phyloP scores from a whole-genome alignment of 2,329 filamentous ascomycete species.

The Coleophoma crateriformis region DNA sequence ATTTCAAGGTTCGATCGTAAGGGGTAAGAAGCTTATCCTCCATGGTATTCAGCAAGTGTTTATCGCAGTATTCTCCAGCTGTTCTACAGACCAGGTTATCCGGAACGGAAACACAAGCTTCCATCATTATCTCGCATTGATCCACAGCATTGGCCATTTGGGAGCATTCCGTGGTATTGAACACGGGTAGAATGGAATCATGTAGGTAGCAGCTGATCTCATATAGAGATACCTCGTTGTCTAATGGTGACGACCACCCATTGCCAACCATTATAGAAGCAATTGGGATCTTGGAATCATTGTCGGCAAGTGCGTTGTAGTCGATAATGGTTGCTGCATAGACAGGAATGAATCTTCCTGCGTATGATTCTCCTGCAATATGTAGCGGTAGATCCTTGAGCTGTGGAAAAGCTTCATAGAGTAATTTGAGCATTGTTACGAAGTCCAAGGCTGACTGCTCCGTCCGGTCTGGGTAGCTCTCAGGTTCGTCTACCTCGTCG shows the following conservation, averaged over 20 bases:
- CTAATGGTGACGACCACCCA: neutral
- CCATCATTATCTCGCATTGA: neutral
- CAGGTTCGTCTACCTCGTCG: neutral
- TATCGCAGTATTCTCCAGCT: neutral
- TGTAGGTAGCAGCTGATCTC: neutral
- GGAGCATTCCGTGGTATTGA: neutral
- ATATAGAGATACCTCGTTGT: neutral
- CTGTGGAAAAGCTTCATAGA: slow-evolving; percentile 58
- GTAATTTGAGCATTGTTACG: neutral
- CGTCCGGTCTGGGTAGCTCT: neutral
- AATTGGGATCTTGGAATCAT: neutral
- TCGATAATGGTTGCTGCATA: slow-evolving; percentile 17
- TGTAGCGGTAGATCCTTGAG: slow-evolving; percentile 6
- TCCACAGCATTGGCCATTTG: neutral
- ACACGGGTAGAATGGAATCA: neutral
- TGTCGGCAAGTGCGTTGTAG: neutral
- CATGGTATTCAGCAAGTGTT: neutral
- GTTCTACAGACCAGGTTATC: neutral
- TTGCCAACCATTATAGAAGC: neutral
- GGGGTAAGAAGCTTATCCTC: neutral
- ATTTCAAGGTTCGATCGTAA: neutral
- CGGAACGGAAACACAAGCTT: neutral
- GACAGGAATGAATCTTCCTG: slow-evolving; percentile 28
- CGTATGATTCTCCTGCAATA: slow-evolving; percentile 6
- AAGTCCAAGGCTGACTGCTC: slow-evolving; percentile 67